phyloP scores from a whole-genome alignment of 78 protist genomes.

The Dictyostelium firmibasis region DNA sequence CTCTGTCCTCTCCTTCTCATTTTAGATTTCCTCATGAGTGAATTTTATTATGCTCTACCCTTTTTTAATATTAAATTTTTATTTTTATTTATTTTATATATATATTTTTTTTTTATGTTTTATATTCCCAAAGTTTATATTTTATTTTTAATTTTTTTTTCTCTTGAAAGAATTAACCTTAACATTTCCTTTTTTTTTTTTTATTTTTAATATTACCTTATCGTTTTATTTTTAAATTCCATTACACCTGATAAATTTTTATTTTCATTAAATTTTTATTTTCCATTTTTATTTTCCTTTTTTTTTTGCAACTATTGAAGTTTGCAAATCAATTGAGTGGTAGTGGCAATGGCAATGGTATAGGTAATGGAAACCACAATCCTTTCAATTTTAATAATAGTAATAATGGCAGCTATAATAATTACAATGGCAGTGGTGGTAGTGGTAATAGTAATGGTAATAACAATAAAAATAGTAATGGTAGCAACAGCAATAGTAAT shows the following conservation, averaged over 20 bases:
- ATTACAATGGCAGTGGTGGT: neutral
- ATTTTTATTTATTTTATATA: too few relatives aligned
- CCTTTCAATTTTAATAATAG: neutral
- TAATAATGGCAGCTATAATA: neutral
- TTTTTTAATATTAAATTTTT: neutral
- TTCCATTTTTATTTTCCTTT: neutral
- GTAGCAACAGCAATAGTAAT: neutral
- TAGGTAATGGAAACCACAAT: neutral
- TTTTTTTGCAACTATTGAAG: neutral
- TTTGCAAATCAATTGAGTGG: slow-evolving; percentile 4
- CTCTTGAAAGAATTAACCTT: neutral
- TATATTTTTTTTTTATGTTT: neutral
- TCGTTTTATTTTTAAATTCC: neutral
- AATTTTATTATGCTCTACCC: neutral
- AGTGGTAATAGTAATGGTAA: neutral
- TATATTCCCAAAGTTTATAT: neutral
- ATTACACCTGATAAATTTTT: neutral
- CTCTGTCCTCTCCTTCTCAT: neutral
- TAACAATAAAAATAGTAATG: neutral
- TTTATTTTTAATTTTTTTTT: too few relatives aligned
- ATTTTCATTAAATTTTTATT: neutral
- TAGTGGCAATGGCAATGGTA: neutral
- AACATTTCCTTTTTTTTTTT: neutral
- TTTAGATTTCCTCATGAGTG: neutral
- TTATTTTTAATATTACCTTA: neutral